A percentile compares a stretch with the other conserved stretches of the same genome.
phyloP scores from a whole-genome alignment of 352 stramenopile genomes.

The Bremia lactucae region DNA sequence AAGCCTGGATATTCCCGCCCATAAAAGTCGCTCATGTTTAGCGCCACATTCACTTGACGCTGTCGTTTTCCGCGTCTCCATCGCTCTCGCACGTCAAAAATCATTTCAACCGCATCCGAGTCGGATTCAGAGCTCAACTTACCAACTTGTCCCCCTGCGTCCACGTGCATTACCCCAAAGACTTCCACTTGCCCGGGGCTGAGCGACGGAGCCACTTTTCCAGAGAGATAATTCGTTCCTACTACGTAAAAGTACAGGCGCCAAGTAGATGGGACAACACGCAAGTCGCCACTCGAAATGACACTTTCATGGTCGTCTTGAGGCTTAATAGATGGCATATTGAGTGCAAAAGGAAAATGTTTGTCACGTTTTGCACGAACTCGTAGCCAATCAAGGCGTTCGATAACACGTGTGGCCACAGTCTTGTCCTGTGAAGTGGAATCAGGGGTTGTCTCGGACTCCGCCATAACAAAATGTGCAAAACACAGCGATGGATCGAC shows the following conservation, averaged over 20 bases:
- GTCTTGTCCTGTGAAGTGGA: constrained; percentile 4
- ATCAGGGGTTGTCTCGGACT: constrained; percentile 9
- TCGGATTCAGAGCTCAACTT: constrained; percentile 11
- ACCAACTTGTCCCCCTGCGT: constrained; percentile 19
- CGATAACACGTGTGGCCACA: constrained; percentile 4
- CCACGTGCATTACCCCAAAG: constrained; percentile 40
- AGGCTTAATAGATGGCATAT: constrained; percentile 1
- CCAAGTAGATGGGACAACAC: constrained; percentile 24
- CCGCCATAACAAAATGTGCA: constrained; percentile 24
- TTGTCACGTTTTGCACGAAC: constrained; percentile 23
- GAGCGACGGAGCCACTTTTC: constrained; percentile 32
- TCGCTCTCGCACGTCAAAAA: constrained; percentile 56
- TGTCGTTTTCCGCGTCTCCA: constrained; percentile 55
- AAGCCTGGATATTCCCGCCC: constrained; percentile 35
- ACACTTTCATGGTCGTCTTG: constrained; percentile 9
- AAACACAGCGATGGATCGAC: constrained; percentile 46
- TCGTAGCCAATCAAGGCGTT: constrained; percentile 24
- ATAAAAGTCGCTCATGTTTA: constrained; percentile 67
- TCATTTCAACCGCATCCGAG: constrained; percentile 25
- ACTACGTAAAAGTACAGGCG: constrained; percentile 47
- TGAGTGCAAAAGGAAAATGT: constrained; percentile 45
- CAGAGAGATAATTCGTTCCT: constrained; percentile 54
- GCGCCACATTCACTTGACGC: constrained; percentile 38
- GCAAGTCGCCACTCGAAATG: constrained; percentile 30
- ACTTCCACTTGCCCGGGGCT: constrained; percentile 46